phyloP scores from a whole-genome alignment of 2,329 filamentous ascomycete genomes.

The Xylaria sp. region DNA sequence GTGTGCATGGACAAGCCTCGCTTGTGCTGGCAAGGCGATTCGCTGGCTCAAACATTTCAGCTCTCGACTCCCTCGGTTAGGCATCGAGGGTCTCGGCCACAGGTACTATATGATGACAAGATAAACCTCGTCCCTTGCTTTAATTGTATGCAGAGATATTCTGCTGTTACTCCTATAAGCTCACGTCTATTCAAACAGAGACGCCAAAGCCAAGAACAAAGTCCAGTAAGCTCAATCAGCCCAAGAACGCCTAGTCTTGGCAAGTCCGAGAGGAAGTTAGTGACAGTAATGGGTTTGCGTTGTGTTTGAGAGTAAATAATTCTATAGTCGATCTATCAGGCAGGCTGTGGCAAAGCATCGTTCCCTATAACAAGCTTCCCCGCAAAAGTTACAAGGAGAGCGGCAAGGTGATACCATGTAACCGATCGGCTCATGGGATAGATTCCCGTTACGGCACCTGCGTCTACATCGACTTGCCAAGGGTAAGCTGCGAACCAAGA shows the following conservation, averaged over 20 bases:
- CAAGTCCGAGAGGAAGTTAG: conserved; percentile 15
- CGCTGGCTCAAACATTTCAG: conserved; percentile 12
- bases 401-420: conserved; percentile 10
- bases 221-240: conserved; percentile 2
- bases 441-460: conserved; percentile 8
- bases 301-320: conserved; percentile 9
- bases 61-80: conserved; percentile 3
- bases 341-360: conserved; percentile 13
- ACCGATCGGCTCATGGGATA: conserved; percentile 13
- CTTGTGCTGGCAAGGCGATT: conserved; percentile 16
- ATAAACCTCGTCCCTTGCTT: neutral
- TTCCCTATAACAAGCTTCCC: conserved; percentile 19
- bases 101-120: neutral
- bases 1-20: conserved; percentile 29
- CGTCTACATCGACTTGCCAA: conserved; percentile 21
- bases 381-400: conserved; percentile 20
- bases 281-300: neutral
- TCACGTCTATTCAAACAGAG: neutral
- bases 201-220: neutral
- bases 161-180: neutral
- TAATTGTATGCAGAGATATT: neutral
- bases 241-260: conserved; percentile 2
- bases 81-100: neutral
- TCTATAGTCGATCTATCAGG: conserved; percentile 14
- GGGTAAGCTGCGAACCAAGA: conserved; percentile 15